These are phyloP conservation scores for Phragmites australis DNA, from an alignment of 176 grass and related monocot genomes.

Conservation along the genomic window DNA sequence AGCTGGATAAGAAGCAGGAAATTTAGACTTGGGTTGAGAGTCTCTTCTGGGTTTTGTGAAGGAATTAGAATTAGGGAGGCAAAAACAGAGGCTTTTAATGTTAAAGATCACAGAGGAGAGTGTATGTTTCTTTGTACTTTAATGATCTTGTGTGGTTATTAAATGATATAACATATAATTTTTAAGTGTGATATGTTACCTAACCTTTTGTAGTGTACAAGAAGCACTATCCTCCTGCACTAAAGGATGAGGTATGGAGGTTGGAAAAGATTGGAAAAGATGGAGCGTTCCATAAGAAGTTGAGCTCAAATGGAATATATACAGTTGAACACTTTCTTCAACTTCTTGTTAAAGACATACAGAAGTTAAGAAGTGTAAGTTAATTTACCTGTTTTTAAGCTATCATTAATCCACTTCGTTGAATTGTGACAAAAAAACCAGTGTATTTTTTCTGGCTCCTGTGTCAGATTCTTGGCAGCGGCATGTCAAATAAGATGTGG, in stretches of 20 bases:
- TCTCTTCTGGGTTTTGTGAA: conserved; percentile 62
- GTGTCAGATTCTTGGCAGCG: conserved; percentile 71
- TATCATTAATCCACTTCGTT: conserved; percentile 6
- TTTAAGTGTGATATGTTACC: conserved; percentile 10
- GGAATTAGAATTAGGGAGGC: conserved; percentile 76
- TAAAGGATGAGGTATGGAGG: conserved; percentile 91
- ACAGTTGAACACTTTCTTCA: conserved; percentile 88
- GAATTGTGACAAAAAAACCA: conserved; percentile 20
- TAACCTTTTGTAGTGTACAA: conserved; percentile 70
- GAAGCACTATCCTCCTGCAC: conserved; percentile 81
- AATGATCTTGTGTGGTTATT: conserved; percentile 29
- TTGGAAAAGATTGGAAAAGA: conserved; percentile 95
- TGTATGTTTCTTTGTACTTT: conserved; percentile 55
- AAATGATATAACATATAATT: conserved; percentile 30
- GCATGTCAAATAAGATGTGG: conserved; percentile 95
- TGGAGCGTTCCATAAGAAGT: conserved; percentile 75
- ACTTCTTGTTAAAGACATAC: conserved; percentile 74
- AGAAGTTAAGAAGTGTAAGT: conserved; percentile 77
- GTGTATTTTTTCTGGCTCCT: conserved; percentile 13
- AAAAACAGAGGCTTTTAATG: conserved; percentile 90
- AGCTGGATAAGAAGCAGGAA: conserved; percentile 91
- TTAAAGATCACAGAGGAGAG: conserved; percentile 93
- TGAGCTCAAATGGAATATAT: conserved; percentile 59
- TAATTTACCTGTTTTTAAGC: conserved; percentile 13
- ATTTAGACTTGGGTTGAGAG: conserved; percentile 81